These are phyloP conservation scores for Colletotrichum karsti DNA, from an alignment of 2,329 filamentous ascomycete species.

Conservation along the genomic window DNA sequence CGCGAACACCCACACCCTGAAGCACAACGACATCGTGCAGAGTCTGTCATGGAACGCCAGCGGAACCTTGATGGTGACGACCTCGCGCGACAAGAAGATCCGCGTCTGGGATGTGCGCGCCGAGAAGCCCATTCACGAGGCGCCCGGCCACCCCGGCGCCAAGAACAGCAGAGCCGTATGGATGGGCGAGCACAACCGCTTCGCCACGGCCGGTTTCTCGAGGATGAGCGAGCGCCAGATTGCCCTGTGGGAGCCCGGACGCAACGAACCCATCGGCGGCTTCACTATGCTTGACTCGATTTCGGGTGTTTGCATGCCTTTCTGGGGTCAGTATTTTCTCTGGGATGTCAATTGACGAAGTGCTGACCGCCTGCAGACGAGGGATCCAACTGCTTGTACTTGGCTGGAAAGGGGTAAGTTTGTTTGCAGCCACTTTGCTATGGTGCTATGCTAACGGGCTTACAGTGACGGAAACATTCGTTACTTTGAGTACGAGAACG, in stretches of 20 bases:
- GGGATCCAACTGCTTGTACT: constrained; percentile 91
- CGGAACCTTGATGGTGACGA: constrained; percentile 87
- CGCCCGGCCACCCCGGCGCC: constrained; percentile 85
- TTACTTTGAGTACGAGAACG: constrained; percentile 98
- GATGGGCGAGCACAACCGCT: constrained; percentile 96
- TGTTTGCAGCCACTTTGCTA: neutral
- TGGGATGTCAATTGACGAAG: neutral
- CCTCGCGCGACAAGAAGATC: constrained; percentile 97
- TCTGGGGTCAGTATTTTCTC: constrained; percentile 75
- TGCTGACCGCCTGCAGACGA: constrained; percentile 66
- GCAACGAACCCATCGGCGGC: constrained; percentile 85
- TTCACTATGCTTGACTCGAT: constrained; percentile 94
- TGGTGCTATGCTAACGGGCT: constrained; percentile 30
- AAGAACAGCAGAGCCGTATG: constrained; percentile 98
- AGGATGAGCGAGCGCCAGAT: constrained; percentile 98
- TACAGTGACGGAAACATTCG: constrained; percentile 95
- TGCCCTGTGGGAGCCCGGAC: constrained; percentile 92
- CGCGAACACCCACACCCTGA: constrained; percentile 77
- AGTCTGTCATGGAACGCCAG: constrained; percentile 95
- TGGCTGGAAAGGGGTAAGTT: constrained; percentile 95
- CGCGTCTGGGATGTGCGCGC: constrained; percentile 97
- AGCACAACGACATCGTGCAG: constrained; percentile 92
- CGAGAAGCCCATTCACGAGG: constrained; percentile 86
- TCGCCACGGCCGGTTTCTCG: constrained; percentile 97
- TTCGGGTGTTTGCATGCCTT: constrained; percentile 98